Evolutionary conservation across 2,329 filamentous ascomycete species (phyloP).

Genomic region (Neofusicoccum kwambonambiense): DNA sequence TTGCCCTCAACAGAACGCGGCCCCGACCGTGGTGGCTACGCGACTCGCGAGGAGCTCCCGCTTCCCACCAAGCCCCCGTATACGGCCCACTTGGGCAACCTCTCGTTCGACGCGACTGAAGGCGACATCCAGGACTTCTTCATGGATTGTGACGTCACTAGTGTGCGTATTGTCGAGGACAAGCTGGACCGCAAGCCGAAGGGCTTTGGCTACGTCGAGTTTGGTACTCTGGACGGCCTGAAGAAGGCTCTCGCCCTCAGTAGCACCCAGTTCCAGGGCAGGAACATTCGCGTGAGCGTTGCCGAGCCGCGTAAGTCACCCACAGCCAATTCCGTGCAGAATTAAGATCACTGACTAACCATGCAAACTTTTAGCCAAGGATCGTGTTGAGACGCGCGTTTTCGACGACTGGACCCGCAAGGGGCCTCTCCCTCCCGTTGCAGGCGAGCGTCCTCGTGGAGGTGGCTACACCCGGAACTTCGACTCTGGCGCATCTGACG

Average conservation of each 20-base stretch:
- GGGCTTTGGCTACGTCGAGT: constrained; percentile 98
- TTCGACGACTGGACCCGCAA: constrained; percentile 90
- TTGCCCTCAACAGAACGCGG: constrained; percentile 17
- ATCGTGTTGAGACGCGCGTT: constrained; percentile 76
- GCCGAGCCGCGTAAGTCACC: constrained; percentile 89
- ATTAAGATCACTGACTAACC: constrained; percentile 27
- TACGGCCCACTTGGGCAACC: constrained; percentile 93
- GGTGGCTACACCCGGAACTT: constrained; percentile 51
- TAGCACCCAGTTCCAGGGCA: constrained; percentile 78
- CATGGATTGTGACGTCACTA: constrained; percentile 77
- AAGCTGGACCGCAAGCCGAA: constrained; percentile 91
- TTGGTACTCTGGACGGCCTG: constrained; percentile 79
- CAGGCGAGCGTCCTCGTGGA: constrained; percentile 56
- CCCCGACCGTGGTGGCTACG: constrained; percentile 44
- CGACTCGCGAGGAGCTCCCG: constrained; percentile 72
- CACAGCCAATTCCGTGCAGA: not conserved
- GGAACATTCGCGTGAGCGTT: constrained; percentile 89
- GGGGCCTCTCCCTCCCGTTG: constrained; percentile 78
- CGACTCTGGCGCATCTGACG: constrained; percentile 52
- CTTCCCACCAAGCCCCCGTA: constrained; percentile 90
- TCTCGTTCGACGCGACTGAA: constrained; percentile 89
- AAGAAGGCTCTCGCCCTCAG: constrained; percentile 87
- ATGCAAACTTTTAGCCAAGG: constrained; percentile 67
- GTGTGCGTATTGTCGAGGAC: constrained; percentile 94
- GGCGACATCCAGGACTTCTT: constrained; percentile 86